A percentile compares a stretch with the other conserved stretches of the same genome.
Conservation (phyloP, 371 early-diverging fungal genomes). For the Lichtheimia ramosa region DNA sequence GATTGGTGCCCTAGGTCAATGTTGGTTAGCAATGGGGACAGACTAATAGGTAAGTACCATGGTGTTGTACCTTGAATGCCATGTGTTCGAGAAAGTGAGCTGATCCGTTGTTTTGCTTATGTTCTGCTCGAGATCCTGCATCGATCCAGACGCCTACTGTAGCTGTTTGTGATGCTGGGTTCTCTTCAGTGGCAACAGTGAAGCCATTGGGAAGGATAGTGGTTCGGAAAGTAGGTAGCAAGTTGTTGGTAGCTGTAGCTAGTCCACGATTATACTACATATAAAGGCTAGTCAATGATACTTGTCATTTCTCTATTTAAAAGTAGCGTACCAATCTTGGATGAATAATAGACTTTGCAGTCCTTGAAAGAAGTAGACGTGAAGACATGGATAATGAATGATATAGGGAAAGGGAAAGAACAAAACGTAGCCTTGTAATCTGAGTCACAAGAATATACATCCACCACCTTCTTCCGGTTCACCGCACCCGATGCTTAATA, state of each 20-base stretch:
- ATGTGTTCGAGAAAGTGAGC: slow-evolving; percentile 99
- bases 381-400: background rate
- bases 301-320: too few species aligned
- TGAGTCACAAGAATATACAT: background rate
- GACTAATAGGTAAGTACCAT: background rate
- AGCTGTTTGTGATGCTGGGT: slow-evolving; percentile 91
- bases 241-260: slow-evolving; percentile 48
- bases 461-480: too few species aligned
- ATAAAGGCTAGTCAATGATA: background rate
- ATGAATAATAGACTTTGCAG: slow-evolving; percentile 4
- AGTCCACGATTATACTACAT: slow-evolving; percentile 54
- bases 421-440: background rate
- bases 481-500: too few species aligned
- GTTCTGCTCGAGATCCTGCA: slow-evolving; percentile 95
- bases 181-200: slow-evolving; percentile 93
- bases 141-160: slow-evolving; percentile 99
- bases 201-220: slow-evolving; percentile 92
- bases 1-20: slow-evolving; percentile 78
- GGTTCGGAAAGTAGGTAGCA: slow-evolving; percentile 67
- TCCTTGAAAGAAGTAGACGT: background rate
- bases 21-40: background rate
- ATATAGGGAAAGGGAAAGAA: background rate
- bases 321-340: background rate
- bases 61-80: slow-evolving; percentile 90
- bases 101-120: slow-evolving; percentile 86